These are phyloP conservation scores for Aspergillus ellipticus DNA, from an alignment of 495 filamentous ascomycete genomes.

Conservation along the genomic window DNA sequence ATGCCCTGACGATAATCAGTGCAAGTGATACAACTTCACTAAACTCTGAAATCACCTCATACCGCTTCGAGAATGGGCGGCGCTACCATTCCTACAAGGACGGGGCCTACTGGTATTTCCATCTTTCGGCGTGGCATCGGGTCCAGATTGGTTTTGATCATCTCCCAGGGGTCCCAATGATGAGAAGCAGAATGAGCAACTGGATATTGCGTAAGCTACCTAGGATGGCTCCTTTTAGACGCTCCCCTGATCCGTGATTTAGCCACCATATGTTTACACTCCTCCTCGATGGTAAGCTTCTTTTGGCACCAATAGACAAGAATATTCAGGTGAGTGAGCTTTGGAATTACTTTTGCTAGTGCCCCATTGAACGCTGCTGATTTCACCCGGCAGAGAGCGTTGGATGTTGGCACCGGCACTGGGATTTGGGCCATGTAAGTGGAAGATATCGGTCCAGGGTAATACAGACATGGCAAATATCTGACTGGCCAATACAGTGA, in stretches of 20 bases:
- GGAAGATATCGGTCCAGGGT: neutral
- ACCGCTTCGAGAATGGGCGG: slow-evolving; percentile 32
- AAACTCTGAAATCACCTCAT: slow-evolving; percentile 22
- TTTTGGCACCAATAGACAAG: slow-evolving; percentile 25
- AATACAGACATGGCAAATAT: neutral
- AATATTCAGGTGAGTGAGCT: slow-evolving; percentile 43
- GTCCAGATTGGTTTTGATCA: neutral
- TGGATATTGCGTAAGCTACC: slow-evolving; percentile 26
- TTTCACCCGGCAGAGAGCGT: slow-evolving; percentile 26
- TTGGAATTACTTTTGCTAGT: slow-evolving; percentile 20
- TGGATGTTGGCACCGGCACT: slow-evolving; percentile 56
- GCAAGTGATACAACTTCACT: slow-evolving; percentile 19
- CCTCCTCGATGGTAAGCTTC: slow-evolving; percentile 27
- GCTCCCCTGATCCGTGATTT: neutral
- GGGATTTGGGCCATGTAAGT: slow-evolving; percentile 51
- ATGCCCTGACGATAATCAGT: neutral
- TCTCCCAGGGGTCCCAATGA: slow-evolving; percentile 33
- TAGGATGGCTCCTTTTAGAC: neutral
- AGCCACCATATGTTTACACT: slow-evolving; percentile 36
- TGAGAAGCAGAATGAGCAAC: slow-evolving; percentile 27
- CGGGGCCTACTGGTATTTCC: slow-evolving; percentile 17
- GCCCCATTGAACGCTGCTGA: neutral
- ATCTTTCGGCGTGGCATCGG: neutral
- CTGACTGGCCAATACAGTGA: slow-evolving; percentile 19
- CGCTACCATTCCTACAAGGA: slow-evolving; percentile 37